Conservation (phyloP, 768 basidiomycete genomes). For the Sutorius australiensis region DNA sequence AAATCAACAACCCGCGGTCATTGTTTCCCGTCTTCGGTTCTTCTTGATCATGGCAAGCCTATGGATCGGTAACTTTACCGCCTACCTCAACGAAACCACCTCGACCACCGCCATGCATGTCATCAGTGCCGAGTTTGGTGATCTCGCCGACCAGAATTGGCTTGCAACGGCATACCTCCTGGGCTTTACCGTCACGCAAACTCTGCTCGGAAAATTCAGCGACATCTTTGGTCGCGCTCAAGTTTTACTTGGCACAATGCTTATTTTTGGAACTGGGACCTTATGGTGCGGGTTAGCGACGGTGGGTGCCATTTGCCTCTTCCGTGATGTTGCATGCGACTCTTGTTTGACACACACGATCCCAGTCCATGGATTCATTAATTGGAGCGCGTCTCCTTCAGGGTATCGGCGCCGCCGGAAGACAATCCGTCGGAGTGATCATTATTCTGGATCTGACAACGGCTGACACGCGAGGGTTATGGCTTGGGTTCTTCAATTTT, state of each 20-base stretch:
- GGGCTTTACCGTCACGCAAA: slow-evolving; percentile 37
- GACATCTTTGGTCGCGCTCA: slow-evolving; percentile 34
- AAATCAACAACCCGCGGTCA: slow-evolving; percentile 24
- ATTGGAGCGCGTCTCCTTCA: slow-evolving; percentile 34
- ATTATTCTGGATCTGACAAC: slow-evolving; percentile 36
- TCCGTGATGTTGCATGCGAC: not conserved
- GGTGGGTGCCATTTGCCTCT: slow-evolving; percentile 14
- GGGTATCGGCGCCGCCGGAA: slow-evolving; percentile 36
- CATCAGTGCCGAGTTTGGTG: slow-evolving; percentile 29
- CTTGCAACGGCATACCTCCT: slow-evolving; percentile 33
- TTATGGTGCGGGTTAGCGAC: slow-evolving; percentile 33
- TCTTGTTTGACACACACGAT: slow-evolving; percentile 8
- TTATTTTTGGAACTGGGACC: slow-evolving; percentile 34
- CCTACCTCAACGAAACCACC: slow-evolving; percentile 35
- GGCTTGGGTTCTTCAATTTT: slow-evolving; percentile 35
- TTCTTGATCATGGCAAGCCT: slow-evolving; percentile 34
- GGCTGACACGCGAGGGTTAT: slow-evolving; percentile 32
- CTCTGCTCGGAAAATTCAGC: slow-evolving; percentile 33
- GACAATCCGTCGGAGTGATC: slow-evolving; percentile 36
- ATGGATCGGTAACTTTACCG: slow-evolving; percentile 35
- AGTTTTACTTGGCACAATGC: slow-evolving; percentile 33
- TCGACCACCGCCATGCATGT: slow-evolving; percentile 35
- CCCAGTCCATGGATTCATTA: slow-evolving; percentile 34
- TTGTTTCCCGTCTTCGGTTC: slow-evolving; percentile 27
- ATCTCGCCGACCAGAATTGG: slow-evolving; percentile 34